Conservation (phyloP, 2,329 filamentous ascomycete species). For the Pseudopithomyces chartarum region DNA sequence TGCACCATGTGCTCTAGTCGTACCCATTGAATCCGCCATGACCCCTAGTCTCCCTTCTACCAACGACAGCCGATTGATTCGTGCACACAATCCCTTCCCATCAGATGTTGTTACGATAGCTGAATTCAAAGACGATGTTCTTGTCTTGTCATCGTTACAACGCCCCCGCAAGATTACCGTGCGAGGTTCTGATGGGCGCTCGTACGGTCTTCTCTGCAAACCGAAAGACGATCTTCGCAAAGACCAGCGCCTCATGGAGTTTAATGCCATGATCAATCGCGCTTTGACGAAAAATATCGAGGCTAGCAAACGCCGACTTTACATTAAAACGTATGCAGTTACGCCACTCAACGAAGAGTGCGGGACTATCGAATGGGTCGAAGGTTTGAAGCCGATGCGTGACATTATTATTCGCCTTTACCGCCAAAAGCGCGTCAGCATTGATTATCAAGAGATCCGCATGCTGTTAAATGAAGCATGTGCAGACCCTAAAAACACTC, state of each 20-base stretch:
- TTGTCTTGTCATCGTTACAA: constrained; percentile 88
- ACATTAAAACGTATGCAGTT: constrained; percentile 93
- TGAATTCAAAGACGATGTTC: constrained; percentile 81
- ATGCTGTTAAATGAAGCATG: constrained; percentile 71
- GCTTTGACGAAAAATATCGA: constrained; percentile 91
- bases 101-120: constrained; percentile 83
- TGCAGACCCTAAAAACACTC: constrained; percentile 63
- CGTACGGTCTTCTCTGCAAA: constrained; percentile 92
- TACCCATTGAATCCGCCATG: constrained; percentile 84
- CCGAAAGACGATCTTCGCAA: constrained; percentile 97
- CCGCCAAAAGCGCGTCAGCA: constrained; percentile 69
- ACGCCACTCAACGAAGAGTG: constrained; percentile 97
- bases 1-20: constrained; percentile 82
- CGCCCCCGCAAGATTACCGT: constrained; percentile 89
- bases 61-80: constrained; percentile 70
- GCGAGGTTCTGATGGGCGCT: constrained; percentile 83
- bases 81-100: constrained; percentile 82
- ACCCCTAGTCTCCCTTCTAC: constrained; percentile 77
- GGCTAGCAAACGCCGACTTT: constrained; percentile 81
- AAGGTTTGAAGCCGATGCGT: constrained; percentile 89
- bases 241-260: constrained; percentile 98
- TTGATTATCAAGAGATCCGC: constrained; percentile 67
- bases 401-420: constrained; percentile 86
- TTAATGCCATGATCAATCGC: constrained; percentile 97
- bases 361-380: constrained; percentile 97